Percentiles rank a stretch among this genome's conserved stretches.
Evolutionary conservation across 768 basidiomycete genomes (phyloP).

Genomic region (Hemileccinum impolitum): DNA sequence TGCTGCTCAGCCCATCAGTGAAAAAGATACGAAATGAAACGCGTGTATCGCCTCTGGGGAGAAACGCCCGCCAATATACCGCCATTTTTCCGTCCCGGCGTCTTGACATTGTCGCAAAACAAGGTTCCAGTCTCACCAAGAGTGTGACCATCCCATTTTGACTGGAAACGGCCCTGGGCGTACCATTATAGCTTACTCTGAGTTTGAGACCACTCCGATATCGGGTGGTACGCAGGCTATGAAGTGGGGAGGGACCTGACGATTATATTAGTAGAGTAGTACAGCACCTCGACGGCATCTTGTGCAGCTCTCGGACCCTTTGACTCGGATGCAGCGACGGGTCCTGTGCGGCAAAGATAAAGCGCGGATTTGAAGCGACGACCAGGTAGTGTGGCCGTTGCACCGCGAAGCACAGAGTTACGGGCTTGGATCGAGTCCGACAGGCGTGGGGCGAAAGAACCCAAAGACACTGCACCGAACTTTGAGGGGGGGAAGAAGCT

Average conservation of each 20-base stretch:
- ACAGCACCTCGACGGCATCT: neutral
- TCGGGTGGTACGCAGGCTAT: neutral
- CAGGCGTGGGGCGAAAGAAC: conserved; percentile 3
- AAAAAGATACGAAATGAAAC: neutral
- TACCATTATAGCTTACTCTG: conserved; percentile 1
- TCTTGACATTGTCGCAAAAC: neutral
- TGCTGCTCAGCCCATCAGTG: conserved; percentile 13
- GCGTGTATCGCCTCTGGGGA: conserved; percentile 8
- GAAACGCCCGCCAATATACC: neutral
- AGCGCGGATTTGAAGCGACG: conserved; percentile 3
- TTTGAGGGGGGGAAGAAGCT: conserved; percentile 8
- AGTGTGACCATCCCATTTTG: neutral
- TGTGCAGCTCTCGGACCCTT: conserved; percentile 8
- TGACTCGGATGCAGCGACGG: conserved; percentile 8
- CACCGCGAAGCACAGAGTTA: conserved; percentile 5
- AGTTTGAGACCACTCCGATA: neutral
- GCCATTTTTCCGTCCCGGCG: conserved; percentile 5
- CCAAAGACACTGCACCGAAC: conserved; percentile 16
- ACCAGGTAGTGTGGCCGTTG: neutral
- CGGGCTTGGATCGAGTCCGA: neutral
- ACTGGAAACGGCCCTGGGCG: neutral
- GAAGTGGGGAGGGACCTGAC: neutral
- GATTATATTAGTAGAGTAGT: neutral
- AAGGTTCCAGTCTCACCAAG: conserved; percentile 9
- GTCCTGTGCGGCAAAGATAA: conserved; percentile 9